phyloP scores from a whole-genome alignment of 2,329 filamentous ascomycete genomes.

The Aspergillus awamori region DNA sequence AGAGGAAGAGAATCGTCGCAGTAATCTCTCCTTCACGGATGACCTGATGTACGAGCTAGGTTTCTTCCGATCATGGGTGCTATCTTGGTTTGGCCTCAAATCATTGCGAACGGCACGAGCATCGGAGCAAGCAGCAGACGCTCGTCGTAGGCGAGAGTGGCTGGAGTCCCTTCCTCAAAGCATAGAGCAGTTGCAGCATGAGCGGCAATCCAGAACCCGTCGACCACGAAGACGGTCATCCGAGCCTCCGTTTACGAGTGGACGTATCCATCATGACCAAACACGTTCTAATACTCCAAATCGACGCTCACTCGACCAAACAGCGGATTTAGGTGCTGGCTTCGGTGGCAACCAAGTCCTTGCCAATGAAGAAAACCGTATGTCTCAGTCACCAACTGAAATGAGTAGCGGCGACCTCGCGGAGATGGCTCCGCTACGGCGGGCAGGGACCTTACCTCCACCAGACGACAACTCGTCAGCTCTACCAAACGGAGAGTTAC shows the following conservation, averaged over 20 bases:
- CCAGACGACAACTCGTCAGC: constrained; percentile 14
- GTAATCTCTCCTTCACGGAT: constrained; percentile 39
- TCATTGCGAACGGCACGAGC: constrained; percentile 18
- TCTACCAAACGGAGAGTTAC: constrained; percentile 15
- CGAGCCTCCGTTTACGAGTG: constrained; percentile 20
- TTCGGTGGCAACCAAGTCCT: constrained; percentile 27
- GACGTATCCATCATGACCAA: constrained; percentile 20
- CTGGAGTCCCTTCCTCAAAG: constrained; percentile 34
- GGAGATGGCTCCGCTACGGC: constrained; percentile 30
- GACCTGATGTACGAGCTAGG: constrained; percentile 43
- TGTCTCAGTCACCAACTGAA: constrained; percentile 44
- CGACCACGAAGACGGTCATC: constrained; percentile 17
- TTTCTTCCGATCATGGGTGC: constrained; percentile 36
- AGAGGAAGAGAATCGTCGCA: constrained; percentile 44
- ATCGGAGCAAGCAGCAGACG: constrained; percentile 19
- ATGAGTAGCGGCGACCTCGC: constrained; percentile 38
- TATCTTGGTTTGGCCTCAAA: constrained; percentile 34
- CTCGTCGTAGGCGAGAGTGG: constrained; percentile 26
- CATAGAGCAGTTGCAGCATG: constrained; percentile 36
- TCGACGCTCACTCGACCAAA: constrained; percentile 16
- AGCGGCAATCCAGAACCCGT: constrained; percentile 28
- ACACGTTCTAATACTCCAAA: constrained; percentile 16
- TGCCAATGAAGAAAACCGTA: constrained; percentile 39
- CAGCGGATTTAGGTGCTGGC: constrained; percentile 22
- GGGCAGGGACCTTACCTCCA: constrained; percentile 23